These are phyloP conservation scores for Asclepias syriaca DNA, from an alignment of 257 asterid species.

Conservation along the genomic window DNA sequence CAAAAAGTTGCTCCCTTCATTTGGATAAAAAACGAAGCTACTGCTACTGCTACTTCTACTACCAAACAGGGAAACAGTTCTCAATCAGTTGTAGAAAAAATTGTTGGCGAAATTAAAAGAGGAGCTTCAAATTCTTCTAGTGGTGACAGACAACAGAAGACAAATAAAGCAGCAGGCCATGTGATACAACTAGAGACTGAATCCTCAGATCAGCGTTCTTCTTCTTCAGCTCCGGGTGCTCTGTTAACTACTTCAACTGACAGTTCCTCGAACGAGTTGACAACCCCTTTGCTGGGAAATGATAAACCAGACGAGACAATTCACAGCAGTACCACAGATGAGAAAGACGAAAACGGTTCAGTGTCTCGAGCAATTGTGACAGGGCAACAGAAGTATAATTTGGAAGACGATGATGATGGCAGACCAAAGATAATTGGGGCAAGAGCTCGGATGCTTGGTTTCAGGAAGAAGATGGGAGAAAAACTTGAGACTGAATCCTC, in stretches of 20 bases:
- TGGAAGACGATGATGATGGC: conserved; percentile 55
- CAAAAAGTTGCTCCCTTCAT: conserved; percentile 67
- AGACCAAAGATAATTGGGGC: conserved; percentile 46
- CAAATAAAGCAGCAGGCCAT: conserved; percentile 18
- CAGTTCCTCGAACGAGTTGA: conserved; percentile 33
- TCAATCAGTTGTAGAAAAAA: conserved; percentile 35
- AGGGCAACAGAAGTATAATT: conserved; percentile 30
- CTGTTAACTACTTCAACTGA: conserved; percentile 18
- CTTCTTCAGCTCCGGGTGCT: conserved; percentile 27
- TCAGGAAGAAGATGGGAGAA: conserved; percentile 90
- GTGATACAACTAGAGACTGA: conserved; percentile 23
- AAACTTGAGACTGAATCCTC: too few relatives aligned
- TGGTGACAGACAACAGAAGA: conserved; percentile 31
- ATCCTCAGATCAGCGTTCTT: conserved; percentile 25
- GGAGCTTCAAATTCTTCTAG: conserved; percentile 22
- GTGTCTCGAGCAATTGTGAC: conserved; percentile 32
- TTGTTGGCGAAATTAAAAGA: conserved; percentile 26
- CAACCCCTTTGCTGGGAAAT: conserved; percentile 37
- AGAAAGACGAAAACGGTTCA: conserved; percentile 18
- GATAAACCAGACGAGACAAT: conserved; percentile 33
- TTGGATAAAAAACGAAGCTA: conserved; percentile 62
- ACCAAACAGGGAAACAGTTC: conserved; percentile 33
- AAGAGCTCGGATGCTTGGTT: conserved; percentile 67
- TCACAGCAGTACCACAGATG: conserved; percentile 26
- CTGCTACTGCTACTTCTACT: conserved; percentile 25